These are phyloP conservation scores for Russula sp. DNA, from an alignment of 768 basidiomycete species.

Conservation along the genomic window DNA sequence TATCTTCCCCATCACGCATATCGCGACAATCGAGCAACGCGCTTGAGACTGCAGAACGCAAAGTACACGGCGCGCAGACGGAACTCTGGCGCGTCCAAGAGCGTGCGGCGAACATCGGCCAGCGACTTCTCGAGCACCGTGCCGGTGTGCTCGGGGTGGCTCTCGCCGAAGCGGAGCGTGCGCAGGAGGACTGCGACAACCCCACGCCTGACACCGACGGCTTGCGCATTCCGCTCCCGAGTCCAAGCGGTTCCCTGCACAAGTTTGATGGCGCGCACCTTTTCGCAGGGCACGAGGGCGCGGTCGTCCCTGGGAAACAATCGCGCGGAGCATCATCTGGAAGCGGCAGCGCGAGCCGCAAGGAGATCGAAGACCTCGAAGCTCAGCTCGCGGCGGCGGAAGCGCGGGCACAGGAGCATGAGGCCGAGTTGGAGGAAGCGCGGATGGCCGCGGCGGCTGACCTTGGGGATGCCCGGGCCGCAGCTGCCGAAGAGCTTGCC, in stretches of 20 bases:
- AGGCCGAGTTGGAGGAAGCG: conserved; percentile 54
- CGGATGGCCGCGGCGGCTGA: conserved; percentile 39
- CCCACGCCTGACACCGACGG: conserved; percentile 31
- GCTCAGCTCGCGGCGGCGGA: conserved; percentile 53
- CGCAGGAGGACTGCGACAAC: conserved; percentile 50
- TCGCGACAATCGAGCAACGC: conserved; percentile 66
- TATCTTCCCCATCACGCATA: conserved; percentile 39
- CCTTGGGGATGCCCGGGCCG: conserved; percentile 46
- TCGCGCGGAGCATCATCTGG: not conserved
- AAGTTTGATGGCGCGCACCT: conserved; percentile 79
- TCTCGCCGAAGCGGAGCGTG: conserved; percentile 31
- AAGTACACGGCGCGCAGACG: conserved; percentile 62
- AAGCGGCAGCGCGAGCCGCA: conserved; percentile 36
- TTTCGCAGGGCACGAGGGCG: conserved; percentile 74
- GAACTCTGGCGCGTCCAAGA: conserved; percentile 67
- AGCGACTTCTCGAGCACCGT: conserved; percentile 70
- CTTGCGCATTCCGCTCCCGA: conserved; percentile 27
- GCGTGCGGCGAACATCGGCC: conserved; percentile 55
- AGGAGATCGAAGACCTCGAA: conserved; percentile 49
- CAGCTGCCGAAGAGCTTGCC: conserved; percentile 28
- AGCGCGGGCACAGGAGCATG: conserved; percentile 45
- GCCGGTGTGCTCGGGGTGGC: conserved; percentile 74
- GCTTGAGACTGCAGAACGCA: conserved; percentile 64
- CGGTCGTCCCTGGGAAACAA: conserved; percentile 46
- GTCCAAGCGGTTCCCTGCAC: conserved; percentile 41